Evolutionary conservation across 139 green algal species (phyloP).

Genomic region (Edaphochlamys debaryana): DNA sequence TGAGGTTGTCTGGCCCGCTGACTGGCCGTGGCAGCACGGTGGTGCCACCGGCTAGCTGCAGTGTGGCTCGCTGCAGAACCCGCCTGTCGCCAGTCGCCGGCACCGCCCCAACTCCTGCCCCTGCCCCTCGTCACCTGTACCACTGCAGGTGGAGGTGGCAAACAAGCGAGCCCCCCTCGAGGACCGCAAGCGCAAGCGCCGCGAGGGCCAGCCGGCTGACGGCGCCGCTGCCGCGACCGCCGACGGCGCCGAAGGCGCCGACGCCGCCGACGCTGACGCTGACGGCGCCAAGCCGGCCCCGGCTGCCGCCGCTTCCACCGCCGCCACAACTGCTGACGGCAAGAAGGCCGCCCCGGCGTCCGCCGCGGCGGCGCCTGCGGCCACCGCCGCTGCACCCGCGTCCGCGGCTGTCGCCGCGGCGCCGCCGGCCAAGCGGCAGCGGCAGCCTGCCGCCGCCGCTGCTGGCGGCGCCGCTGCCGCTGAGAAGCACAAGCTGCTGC

Average conservation of each 20-base stretch:
- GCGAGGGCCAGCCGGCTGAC: neutral
- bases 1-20: too few species aligned
- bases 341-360: neutral
- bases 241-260: neutral
- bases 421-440: neutral
- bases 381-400: neutral
- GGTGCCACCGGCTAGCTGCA: too few species aligned
- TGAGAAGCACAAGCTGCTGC: conserved; percentile 77
- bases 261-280: neutral
- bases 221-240: neutral
- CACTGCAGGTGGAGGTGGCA: conserved; percentile 77
- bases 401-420: neutral
- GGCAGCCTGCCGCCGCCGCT: neutral
- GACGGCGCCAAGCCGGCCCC: neutral
- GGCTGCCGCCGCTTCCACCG: neutral
- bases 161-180: conserved; percentile 72
- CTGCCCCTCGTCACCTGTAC: too few species aligned
- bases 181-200: conserved; percentile 70
- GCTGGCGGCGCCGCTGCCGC: neutral
- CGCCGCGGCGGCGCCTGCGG: neutral
- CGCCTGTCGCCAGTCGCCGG: neutral
- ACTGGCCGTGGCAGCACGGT: too few species aligned
- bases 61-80: too few species aligned
- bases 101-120: too few species aligned
- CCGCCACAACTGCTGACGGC: neutral